These are phyloP conservation scores for Paramecium caudatum DNA, from an alignment of 73 alveolate genomes.

Conservation along the genomic window DNA sequence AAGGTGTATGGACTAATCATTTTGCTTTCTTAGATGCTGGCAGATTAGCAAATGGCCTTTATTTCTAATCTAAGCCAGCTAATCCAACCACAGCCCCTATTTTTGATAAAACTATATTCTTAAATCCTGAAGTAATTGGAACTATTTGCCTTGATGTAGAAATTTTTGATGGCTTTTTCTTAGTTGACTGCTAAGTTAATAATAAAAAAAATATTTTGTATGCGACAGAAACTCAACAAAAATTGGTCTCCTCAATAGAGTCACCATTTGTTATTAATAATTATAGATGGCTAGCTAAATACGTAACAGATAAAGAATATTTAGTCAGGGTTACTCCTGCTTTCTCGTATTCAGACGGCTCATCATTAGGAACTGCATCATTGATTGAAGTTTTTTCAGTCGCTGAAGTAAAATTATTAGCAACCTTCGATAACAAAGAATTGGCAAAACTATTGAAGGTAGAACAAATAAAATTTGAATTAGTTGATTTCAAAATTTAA, in stretches of 20 bases:
- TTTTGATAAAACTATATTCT: not conserved
- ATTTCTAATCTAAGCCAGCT: not conserved
- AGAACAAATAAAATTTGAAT: not conserved
- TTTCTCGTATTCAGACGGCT: not conserved
- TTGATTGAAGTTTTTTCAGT: not conserved
- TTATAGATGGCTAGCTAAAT: not conserved
- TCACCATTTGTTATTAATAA: not conserved
- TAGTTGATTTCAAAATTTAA: not conserved
- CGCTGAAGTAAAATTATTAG: not conserved
- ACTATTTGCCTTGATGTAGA: not conserved
- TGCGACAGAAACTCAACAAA: not conserved
- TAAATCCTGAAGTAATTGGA: not conserved
- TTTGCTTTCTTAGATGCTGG: not conserved
- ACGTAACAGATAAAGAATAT: not conserved
- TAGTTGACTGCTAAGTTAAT: not conserved
- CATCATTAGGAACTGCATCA: not conserved
- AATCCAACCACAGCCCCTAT: not conserved
- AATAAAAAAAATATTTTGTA: not conserved
- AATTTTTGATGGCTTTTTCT: not conserved
- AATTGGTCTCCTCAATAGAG: not conserved
- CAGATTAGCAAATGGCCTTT: not conserved
- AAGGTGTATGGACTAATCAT: not conserved
- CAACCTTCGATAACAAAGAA: not conserved
- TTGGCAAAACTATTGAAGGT: not conserved
- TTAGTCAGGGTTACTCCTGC: slow-evolving; percentile 7